Evolutionary conservation across 768 basidiomycete genomes (phyloP).

Genomic region (Rhizopogon vulgaris): DNA sequence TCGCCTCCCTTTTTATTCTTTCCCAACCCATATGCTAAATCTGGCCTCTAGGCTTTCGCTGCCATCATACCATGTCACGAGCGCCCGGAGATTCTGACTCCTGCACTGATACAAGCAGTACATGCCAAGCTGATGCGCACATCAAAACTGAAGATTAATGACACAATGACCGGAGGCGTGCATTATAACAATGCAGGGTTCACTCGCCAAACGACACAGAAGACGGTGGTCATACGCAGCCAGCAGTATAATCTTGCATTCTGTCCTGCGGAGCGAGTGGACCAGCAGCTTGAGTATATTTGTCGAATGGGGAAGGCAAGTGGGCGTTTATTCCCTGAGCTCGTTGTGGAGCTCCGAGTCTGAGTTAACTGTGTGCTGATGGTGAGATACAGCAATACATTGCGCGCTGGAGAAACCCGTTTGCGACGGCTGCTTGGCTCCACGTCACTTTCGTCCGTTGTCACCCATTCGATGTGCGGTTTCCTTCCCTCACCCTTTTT

Average conservation of each 20-base stretch:
- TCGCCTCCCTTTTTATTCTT: background rate
- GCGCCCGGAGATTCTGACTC: conserved; percentile 19
- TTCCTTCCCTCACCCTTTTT: background rate
- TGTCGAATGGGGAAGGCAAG: conserved; percentile 29
- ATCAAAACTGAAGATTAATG: conserved; percentile 22
- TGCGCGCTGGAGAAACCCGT: conserved; percentile 31
- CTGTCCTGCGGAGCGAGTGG: conserved; percentile 23
- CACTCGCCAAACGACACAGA: conserved; percentile 23
- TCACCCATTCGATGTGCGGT: conserved; percentile 28
- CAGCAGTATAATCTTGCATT: conserved; percentile 28
- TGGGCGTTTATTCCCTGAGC: background rate
- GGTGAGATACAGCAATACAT: conserved; percentile 26
- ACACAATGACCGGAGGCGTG: conserved; percentile 9
- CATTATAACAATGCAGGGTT: conserved; percentile 24
- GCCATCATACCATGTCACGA: conserved; percentile 17
- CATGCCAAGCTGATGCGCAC: conserved; percentile 25
- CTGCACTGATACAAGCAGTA: conserved; percentile 22
- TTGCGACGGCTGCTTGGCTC: conserved; percentile 30
- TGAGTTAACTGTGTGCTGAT: background rate
- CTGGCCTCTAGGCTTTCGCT: conserved; percentile 18
- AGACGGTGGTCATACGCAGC: conserved; percentile 24
- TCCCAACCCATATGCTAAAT: background rate
- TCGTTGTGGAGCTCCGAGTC: background rate
- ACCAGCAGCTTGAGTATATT: conserved; percentile 28
- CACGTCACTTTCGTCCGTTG: conserved; percentile 29